Evolutionary conservation across 805 yeast genomes (phyloP), one percentile per base, ranked within the genome.

Genomic region (Suhomyces prunicola): DNA sequence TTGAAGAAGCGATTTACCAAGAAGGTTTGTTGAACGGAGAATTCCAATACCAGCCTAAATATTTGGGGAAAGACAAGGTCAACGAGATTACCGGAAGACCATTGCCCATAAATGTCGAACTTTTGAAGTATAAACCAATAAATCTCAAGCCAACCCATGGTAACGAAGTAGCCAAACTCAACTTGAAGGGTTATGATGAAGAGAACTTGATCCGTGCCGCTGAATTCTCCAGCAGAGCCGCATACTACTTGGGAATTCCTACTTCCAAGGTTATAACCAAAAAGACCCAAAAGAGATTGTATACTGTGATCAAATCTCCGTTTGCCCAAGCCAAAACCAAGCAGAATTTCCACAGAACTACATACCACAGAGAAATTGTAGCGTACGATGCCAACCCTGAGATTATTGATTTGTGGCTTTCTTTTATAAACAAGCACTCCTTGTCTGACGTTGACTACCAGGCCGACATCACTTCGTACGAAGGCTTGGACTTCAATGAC

Each of bases 251-350:
- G 60, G 93, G 96, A 7, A 85, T 94, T 59, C 97, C 98, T 15
- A 84, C 88, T 33, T 81, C 85, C 12, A 92, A 91, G 1, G 86
- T 93, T 17, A 78, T 88, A 85, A 47, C 69, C 82, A 57, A 87
- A 84, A 57, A 74, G 56, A 84, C 87, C 3, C 87, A 84, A 66
- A 82, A 85, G 61, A 88, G 93, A 70, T 82, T 91, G 60, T 93
- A 97, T 90, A 94, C 99, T 0, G 97, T 94, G 44, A 91, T 87
- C 63, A 83, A 86, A 68, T 85, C 97, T 3, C 97, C 97, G 1
- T 94, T 94, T 68, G 97, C 88, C 19, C 94, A 90, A 65, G 96
- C 97, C 50, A 92, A 91, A 69, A 81, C 94, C 8, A 94, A 94
- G 73, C 96, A 93, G 74, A 94, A 93, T 77, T 94, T 88, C 72